Evolutionary conservation across 306 rosid genomes (phyloP).

Genomic region (Dalbergia cultrata): DNA sequence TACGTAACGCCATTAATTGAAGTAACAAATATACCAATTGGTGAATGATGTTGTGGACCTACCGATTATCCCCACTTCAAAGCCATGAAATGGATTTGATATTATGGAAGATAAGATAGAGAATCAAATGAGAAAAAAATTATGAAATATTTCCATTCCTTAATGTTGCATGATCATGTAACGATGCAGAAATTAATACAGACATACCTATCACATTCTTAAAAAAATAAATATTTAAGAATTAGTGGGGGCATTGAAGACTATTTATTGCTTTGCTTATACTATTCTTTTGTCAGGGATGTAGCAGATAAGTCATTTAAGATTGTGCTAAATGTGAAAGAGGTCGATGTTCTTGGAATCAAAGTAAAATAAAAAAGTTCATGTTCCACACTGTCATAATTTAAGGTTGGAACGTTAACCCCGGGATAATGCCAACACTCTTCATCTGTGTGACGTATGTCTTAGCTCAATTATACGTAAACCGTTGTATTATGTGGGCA

Average conservation of each 20-base stretch:
- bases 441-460: constrained; percentile 48
- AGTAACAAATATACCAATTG: constrained; percentile 44
- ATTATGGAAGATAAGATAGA: constrained; percentile 18
- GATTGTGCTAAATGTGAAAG: constrained; percentile 35
- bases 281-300: constrained; percentile 20
- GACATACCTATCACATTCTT: constrained; percentile 27
- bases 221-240: constrained; percentile 1
- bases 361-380: constrained; percentile 25
- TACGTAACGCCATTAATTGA: constrained; percentile 9
- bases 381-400: constrained; percentile 42
- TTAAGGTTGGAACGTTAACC: constrained; percentile 37
- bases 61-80: constrained; percentile 16
- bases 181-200: constrained; percentile 25
- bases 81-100: constrained; percentile 8
- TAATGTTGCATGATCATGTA: constrained; percentile 40
- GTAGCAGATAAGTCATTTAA: constrained; percentile 7
- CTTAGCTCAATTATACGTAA: constrained; percentile 55
- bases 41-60: constrained; percentile 32
- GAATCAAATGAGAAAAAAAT: background rate
- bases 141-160: constrained; percentile 14
- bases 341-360: constrained; percentile 50
- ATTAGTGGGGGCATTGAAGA: constrained; percentile 40
- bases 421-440: constrained; percentile 46
- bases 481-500: constrained; percentile 6
- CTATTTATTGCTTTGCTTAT: constrained; percentile 45